Conservation (phyloP, 2,329 filamentous ascomycete species). For the Fonsecaea nubica region DNA sequence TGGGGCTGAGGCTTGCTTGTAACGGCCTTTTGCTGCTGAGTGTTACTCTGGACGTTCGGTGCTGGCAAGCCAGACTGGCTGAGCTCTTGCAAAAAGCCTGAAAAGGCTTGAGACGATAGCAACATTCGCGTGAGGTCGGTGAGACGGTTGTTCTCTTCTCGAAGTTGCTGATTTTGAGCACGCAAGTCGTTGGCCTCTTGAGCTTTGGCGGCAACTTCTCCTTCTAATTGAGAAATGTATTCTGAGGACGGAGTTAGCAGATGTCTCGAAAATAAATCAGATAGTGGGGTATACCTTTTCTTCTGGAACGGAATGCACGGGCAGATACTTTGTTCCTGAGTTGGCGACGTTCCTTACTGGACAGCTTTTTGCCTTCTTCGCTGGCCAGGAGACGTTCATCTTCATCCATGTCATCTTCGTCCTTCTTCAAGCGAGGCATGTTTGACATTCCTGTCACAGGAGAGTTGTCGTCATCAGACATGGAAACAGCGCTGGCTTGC, state of each 20-base stretch:
- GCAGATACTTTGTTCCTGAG: conserved; percentile 99
- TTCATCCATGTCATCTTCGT: conserved; percentile 98
- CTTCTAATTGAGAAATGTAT: conserved; percentile 94
- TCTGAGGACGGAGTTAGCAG: conserved; percentile 70
- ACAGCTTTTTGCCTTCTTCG: conserved; percentile 98
- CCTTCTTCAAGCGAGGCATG: conserved; percentile 79
- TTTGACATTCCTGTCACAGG: conserved; percentile 46
- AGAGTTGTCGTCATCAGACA: conserved; percentile 59
- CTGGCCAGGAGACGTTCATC: conserved; percentile 93
- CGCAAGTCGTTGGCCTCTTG: conserved; percentile 83
- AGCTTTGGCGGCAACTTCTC: conserved; percentile 81
- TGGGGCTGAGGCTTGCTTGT: conserved; percentile 51
- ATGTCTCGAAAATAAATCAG: conserved; percentile 9
- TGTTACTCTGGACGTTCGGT: conserved; percentile 47
- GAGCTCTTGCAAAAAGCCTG: conserved; percentile 75
- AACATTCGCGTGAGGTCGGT: conserved; percentile 81
- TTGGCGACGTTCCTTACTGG: conserved; percentile 94
- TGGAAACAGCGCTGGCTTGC: conserved; percentile 67
- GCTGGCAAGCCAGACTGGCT: conserved; percentile 63
- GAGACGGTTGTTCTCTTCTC: conserved; percentile 83
- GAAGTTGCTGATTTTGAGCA: conserved; percentile 77
- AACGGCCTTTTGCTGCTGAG: conserved; percentile 46
- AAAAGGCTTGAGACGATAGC: conserved; percentile 80
- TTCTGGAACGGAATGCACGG: conserved; percentile 93
- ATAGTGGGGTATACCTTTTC: conserved; percentile 76